Evolutionary conservation across 2,329 filamentous ascomycete genomes (phyloP).

Genomic region (Verticillium nonalfalfae): DNA sequence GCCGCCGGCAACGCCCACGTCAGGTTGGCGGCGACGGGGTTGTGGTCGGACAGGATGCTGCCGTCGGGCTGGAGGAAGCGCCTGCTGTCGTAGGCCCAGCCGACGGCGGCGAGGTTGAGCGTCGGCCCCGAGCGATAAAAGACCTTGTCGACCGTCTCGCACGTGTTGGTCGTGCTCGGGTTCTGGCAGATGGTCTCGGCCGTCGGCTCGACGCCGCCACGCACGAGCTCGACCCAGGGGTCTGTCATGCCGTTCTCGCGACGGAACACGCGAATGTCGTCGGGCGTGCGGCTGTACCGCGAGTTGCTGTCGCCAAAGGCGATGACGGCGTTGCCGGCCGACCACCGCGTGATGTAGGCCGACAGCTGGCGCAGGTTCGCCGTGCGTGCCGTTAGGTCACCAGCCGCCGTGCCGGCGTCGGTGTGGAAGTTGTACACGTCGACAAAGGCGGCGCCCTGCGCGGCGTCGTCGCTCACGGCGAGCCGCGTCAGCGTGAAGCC

Average conservation of each 20-base stretch:
- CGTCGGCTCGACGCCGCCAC: conserved; percentile 37
- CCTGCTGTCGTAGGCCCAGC: conserved; percentile 47
- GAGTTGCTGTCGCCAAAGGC: conserved; percentile 61
- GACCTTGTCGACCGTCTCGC: conserved; percentile 63
- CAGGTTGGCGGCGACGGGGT: conserved; percentile 54
- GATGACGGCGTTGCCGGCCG: conserved; percentile 53
- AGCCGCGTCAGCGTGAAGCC: conserved; percentile 63
- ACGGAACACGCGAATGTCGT: conserved; percentile 45
- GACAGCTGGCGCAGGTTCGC: conserved; percentile 55
- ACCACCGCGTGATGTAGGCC: conserved; percentile 48
- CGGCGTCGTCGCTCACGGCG: conserved; percentile 27
- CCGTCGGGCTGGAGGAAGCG: conserved; percentile 53
- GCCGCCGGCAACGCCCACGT: conserved; percentile 29
- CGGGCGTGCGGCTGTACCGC: conserved; percentile 51
- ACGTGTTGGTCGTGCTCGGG: conserved; percentile 44
- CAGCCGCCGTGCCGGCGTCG: conserved; percentile 52
- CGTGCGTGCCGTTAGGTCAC: conserved; percentile 48
- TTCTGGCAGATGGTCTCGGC: conserved; percentile 47
- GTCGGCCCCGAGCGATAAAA: conserved; percentile 49
- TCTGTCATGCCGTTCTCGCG: conserved; percentile 48
- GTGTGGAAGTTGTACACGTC: conserved; percentile 63
- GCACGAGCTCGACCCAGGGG: conserved; percentile 51
- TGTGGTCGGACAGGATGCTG: conserved; percentile 56
- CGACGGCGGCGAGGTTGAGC: conserved; percentile 37
- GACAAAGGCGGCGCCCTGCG: conserved; percentile 45